phyloP scores from a whole-genome alignment of 2,329 filamentous ascomycete genomes.

The Beauveria sp. region DNA sequence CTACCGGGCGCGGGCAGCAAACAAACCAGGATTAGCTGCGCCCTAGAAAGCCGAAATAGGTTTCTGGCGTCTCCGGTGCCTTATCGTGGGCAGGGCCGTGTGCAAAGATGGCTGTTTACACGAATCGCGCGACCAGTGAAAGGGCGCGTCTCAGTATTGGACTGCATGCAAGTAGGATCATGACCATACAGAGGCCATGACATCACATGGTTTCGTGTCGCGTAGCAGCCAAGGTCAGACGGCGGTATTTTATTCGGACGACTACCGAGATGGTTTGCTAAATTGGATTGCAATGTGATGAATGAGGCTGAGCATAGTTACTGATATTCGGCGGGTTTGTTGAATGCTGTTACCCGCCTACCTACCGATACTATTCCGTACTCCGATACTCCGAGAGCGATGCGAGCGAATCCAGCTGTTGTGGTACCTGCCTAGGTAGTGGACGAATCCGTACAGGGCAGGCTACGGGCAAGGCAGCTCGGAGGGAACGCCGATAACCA shows the following conservation, averaged over 20 bases:
- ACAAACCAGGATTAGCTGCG: neutral
- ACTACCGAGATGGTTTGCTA: too few relatives aligned
- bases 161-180: neutral
- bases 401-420: too few relatives aligned
- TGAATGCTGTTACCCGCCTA: too few relatives aligned
- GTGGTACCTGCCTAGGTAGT: too few relatives aligned
- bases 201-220: neutral
- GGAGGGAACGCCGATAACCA: conserved; percentile 4
- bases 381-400: neutral
- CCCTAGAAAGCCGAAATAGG: neutral
- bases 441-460: too few relatives aligned
- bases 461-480: neutral
- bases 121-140: too few relatives aligned
- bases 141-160: too few relatives aligned
- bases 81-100: neutral
- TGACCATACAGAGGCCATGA: neutral
- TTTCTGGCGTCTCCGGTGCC: neutral
- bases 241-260: neutral
- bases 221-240: neutral
- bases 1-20: neutral
- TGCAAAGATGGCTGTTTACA: too few relatives aligned
- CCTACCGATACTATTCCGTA: neutral
- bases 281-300: neutral
- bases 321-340: too few relatives aligned
- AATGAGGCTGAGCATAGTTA: neutral